A percentile compares a stretch with the other conserved stretches of the same genome.
These are phyloP conservation scores for Chaetoscypha palmicola DNA, from an alignment of 2,329 filamentous ascomycete genomes.

Conservation along the genomic window DNA sequence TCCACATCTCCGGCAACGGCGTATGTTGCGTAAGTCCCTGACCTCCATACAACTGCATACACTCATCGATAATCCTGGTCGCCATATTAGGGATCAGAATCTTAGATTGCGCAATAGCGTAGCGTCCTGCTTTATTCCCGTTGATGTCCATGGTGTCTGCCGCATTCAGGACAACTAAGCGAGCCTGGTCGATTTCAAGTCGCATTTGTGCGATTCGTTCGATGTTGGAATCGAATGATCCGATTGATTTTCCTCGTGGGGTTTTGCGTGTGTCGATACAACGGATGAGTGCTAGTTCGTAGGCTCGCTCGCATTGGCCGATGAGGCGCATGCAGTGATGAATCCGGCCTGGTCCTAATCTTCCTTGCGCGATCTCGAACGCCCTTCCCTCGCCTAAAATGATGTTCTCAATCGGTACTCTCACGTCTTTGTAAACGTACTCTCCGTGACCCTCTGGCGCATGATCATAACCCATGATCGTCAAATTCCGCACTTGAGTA, in stretches of 20 bases:
- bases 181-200: conserved; percentile 35
- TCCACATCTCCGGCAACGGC: conserved; percentile 37
- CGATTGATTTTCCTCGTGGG: conserved; percentile 35
- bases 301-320: conserved; percentile 37
- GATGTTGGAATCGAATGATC: conserved; percentile 36
- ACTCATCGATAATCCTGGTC: conserved; percentile 36
- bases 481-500: conserved; percentile 34
- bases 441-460: conserved; percentile 38
- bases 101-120: conserved; percentile 38
- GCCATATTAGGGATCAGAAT: conserved; percentile 36
- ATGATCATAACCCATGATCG: conserved; percentile 37
- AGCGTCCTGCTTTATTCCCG: conserved; percentile 35
- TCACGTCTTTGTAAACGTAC: conserved; percentile 36
- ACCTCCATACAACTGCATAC: conserved; percentile 38
- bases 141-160: conserved; percentile 37
- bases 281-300: conserved; percentile 35
- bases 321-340: conserved; percentile 38
- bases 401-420: conserved; percentile 35
- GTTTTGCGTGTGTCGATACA: conserved; percentile 34
- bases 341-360: conserved; percentile 36
- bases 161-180: conserved; percentile 36
- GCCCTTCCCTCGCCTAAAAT: conserved; percentile 36
- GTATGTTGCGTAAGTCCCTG: conserved; percentile 38
- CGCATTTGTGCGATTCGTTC: conserved; percentile 37
- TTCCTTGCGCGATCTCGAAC: conserved; percentile 38